These are phyloP conservation scores for Fusarium sp. DNA, from an alignment of 2,329 filamentous ascomycete species.

Conservation along the genomic window DNA sequence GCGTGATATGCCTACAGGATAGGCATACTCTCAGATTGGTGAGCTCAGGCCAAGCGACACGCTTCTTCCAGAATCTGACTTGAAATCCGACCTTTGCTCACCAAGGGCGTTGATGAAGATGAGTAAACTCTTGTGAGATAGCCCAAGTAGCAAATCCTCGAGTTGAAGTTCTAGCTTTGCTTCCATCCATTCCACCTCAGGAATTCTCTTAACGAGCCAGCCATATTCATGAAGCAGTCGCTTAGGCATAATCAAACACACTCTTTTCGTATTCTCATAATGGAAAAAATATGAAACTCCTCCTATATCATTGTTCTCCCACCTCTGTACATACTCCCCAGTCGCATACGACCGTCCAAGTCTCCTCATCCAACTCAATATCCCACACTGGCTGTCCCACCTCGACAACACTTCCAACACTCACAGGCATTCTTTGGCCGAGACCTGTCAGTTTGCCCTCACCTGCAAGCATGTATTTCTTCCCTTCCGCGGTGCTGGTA, in stretches of 20 bases:
- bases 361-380: constrained; percentile 51
- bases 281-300: neutral
- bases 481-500: neutral
- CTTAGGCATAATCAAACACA: neutral
- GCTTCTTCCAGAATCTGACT: too few species aligned
- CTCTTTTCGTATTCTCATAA: neutral
- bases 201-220: too few species aligned
- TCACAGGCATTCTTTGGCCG: constrained; percentile 48
- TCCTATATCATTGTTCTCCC: neutral
- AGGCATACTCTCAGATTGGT: too few species aligned
- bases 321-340: constrained; percentile 49
- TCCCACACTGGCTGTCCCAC: constrained; percentile 57
- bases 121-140: too few species aligned
- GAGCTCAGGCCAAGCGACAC: too few species aligned
- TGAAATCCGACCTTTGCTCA: too few species aligned
- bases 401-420: constrained; percentile 50
- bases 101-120: too few species aligned
- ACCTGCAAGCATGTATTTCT: constrained; percentile 55
- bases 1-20: too few species aligned
- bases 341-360: constrained; percentile 57
- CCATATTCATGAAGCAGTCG: too few species aligned
- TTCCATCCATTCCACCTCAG: too few species aligned
- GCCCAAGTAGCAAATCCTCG: too few species aligned
- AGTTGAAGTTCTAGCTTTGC: too few species aligned
- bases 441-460: constrained; percentile 56